Evolutionary conservation across 1,284 basidiomycete genomes (phyloP).

Genomic region (Heterobasidion parviporum): DNA sequence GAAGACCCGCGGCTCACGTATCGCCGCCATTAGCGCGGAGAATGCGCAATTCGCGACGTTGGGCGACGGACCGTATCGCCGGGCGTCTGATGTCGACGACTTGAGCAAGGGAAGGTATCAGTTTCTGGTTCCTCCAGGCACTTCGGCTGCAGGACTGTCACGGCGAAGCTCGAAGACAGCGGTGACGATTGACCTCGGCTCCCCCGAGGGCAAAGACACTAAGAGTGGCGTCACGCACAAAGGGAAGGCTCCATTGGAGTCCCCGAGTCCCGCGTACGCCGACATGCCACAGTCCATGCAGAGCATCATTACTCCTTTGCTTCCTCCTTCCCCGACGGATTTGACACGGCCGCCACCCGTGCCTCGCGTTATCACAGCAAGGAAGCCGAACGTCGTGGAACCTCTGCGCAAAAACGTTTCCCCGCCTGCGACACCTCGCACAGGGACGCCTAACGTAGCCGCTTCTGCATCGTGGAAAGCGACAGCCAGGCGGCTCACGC

Average conservation of each 20-base stretch:
- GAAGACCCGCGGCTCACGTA: conserved; percentile 17
- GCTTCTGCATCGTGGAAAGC: conserved; percentile 10
- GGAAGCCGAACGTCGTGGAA: conserved; percentile 22
- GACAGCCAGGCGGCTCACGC: conserved; percentile 4
- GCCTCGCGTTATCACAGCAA: neutral
- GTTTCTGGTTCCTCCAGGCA: neutral
- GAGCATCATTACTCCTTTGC: neutral
- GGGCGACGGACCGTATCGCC: conserved; percentile 2
- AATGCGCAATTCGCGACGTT: neutral
- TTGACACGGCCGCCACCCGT: neutral
- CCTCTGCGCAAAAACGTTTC: conserved; percentile 23
- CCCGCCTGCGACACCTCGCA: conserved; percentile 25
- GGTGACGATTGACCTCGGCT: neutral
- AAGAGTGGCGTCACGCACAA: neutral
- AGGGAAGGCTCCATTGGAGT: neutral
- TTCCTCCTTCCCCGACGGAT: neutral
- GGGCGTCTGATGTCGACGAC: conserved; percentile 4
- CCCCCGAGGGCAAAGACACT: neutral
- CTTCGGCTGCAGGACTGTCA: neutral
- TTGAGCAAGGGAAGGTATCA: neutral
- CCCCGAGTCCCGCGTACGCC: neutral
- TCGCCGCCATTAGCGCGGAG: neutral
- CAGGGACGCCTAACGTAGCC: conserved; percentile 12
- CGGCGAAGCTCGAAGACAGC: neutral
- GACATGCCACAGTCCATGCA: neutral